phyloP scores from a whole-genome alignment of 2,329 filamentous ascomycete species.

The Xylaria sp. region DNA sequence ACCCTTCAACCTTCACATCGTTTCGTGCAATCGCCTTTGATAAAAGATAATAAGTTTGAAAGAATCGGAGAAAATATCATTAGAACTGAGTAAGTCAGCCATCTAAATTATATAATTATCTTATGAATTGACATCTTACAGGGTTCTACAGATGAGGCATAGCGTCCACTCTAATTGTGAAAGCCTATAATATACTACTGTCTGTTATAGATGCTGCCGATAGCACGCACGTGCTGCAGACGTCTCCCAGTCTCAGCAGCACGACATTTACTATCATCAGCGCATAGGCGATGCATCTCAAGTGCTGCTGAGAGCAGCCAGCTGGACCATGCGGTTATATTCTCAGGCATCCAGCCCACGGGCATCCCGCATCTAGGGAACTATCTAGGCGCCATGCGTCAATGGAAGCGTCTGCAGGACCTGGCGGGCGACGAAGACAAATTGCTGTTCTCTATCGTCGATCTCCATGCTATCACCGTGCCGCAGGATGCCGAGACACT shows the following conservation, averaged over 20 bases:
- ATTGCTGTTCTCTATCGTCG: constrained; percentile 87
- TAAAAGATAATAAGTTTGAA: not conserved
- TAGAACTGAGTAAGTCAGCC: constrained; percentile 10
- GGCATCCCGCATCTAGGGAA: constrained; percentile 95
- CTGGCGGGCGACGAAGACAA: constrained; percentile 64
- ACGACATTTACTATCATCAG: constrained; percentile 2
- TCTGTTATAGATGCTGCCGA: constrained; percentile 31
- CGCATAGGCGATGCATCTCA: constrained; percentile 6
- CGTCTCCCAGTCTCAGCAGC: constrained; percentile 30
- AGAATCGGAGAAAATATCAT: not conserved
- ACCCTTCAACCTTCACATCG: constrained; percentile 24
- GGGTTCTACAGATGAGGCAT: not conserved
- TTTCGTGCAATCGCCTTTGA: not conserved
- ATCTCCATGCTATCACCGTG: constrained; percentile 91
- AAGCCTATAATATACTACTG: not conserved
- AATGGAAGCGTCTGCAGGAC: constrained; percentile 87
- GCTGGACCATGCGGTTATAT: constrained; percentile 64
- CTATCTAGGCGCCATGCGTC: constrained; percentile 86
- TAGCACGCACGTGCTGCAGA: constrained; percentile 32
- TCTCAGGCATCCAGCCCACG: constrained; percentile 97
- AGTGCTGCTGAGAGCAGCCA: not conserved
- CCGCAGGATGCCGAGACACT: constrained; percentile 73
- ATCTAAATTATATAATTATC: not conserved
- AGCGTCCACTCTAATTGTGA: too few species aligned
- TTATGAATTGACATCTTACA: not conserved